Percentiles rank a stretch among this genome's conserved stretches.
These are phyloP conservation scores for Candida sphagnicola DNA, from an alignment of 805 yeast genomes.

Conservation along the genomic window DNA sequence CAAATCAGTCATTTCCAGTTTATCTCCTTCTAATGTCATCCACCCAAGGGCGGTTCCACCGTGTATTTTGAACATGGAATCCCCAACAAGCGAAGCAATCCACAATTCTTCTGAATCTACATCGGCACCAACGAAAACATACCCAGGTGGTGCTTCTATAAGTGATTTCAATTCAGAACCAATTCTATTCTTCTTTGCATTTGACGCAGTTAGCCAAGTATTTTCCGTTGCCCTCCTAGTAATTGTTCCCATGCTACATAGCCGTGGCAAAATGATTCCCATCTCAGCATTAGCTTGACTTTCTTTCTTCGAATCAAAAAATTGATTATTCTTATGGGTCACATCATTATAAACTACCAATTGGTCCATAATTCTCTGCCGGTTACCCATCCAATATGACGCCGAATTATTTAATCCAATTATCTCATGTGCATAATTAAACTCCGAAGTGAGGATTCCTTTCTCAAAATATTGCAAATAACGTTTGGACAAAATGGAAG, in stretches of 20 bases:
- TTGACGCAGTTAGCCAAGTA: constrained; percentile 97
- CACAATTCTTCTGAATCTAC: constrained; percentile 98
- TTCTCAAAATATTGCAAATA: constrained; percentile 70
- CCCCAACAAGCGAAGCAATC: constrained; percentile 96
- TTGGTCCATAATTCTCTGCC: constrained; percentile 80
- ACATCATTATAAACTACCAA: constrained; percentile 63
- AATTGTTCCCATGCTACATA: constrained; percentile 93
- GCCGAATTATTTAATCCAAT: constrained; percentile 72
- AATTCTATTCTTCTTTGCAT: constrained; percentile 77
- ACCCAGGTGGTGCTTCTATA: constrained; percentile 83
- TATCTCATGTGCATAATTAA: constrained; percentile 71
- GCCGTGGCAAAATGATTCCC: constrained; percentile 80
- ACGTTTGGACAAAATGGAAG: constrained; percentile 72
- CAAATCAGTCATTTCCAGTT: constrained; percentile 85
- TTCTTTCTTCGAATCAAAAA: constrained; percentile 23
- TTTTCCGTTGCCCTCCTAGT: constrained; percentile 96
- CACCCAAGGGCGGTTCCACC: constrained; percentile 98
- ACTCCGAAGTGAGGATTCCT: constrained; percentile 67
- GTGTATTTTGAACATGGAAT: constrained; percentile 80
- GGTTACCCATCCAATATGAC: constrained; percentile 89
- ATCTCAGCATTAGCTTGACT: constrained; percentile 24
- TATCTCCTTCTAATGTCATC: constrained; percentile 98
- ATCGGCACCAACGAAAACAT: constrained; percentile 94
- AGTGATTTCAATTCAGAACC: constrained; percentile 93
- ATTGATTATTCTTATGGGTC: constrained; percentile 16